Conservation (phyloP, 805 yeast species). For the Ogataea glucozyma region DNA sequence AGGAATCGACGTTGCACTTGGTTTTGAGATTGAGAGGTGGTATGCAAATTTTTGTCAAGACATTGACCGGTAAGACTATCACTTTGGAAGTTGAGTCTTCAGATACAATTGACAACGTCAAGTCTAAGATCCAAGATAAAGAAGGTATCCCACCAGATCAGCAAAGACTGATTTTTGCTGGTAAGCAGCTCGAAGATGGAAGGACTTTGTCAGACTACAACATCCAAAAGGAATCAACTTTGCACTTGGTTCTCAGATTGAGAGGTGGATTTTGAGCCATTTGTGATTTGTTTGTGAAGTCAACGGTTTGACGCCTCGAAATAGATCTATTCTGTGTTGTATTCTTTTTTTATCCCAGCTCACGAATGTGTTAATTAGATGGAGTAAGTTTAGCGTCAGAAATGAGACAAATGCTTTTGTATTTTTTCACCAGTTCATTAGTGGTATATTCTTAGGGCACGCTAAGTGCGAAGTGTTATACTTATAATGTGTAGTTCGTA, state of each 20-base stretch:
- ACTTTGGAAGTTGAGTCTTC: constrained; percentile 97
- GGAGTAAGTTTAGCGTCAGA: background rate
- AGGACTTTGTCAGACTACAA: constrained; percentile 97
- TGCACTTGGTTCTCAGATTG: constrained; percentile 94
- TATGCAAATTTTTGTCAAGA: constrained; percentile 60
- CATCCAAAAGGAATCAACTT: constrained; percentile 96
- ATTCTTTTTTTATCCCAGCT: background rate
- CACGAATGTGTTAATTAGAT: background rate
- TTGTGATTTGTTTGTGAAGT: no score
- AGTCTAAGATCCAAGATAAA: constrained; percentile 94
- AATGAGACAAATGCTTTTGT: no score
- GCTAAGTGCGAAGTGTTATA: no score
- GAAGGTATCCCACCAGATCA: constrained; percentile 98
- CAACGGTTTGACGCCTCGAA: no score
- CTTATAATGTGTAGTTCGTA: no score
- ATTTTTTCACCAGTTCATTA: no score
- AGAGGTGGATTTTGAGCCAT: constrained; percentile 74
- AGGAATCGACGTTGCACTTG: constrained; percentile 65
- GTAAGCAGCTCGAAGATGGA: constrained; percentile 96
- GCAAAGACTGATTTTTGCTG: constrained; percentile 96
- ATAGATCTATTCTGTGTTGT: background rate
- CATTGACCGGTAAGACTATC: constrained; percentile 62
- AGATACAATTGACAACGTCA: constrained; percentile 96
- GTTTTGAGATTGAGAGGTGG: constrained; percentile 90
- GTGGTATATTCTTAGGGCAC: no score